Evolutionary conservation across 2,329 filamentous ascomycete species (phyloP).

Genomic region (Pezicula radicicola): DNA sequence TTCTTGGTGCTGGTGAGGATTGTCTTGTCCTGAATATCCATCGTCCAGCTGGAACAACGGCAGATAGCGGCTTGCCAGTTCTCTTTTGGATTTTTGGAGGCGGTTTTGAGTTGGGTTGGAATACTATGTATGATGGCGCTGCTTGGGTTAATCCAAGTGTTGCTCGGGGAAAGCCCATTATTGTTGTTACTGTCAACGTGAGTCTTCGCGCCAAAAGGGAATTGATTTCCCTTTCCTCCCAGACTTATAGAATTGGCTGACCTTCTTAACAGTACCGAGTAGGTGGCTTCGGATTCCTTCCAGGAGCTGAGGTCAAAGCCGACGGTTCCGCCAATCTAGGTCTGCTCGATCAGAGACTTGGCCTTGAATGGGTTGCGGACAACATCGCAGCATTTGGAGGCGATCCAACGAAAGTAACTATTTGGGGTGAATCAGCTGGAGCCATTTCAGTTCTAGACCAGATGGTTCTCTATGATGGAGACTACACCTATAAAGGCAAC

Average conservation of each 20-base stretch:
- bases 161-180: conserved; percentile 55
- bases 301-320: conserved; percentile 62
- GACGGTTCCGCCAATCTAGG: conserved; percentile 71
- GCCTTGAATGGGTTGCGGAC: conserved; percentile 72
- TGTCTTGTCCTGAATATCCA: conserved; percentile 61
- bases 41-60: conserved; percentile 52
- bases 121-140: conserved; percentile 44
- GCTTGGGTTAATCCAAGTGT: conserved; percentile 44
- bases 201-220: no score
- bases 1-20: conserved; percentile 57
- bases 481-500: conserved; percentile 72
- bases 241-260: no score
- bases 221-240: no score
- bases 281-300: conserved; percentile 71
- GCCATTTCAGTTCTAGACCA: conserved; percentile 74
- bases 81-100: conserved; percentile 72
- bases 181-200: conserved; percentile 71
- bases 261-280: conserved; percentile 53
- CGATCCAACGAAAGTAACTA: conserved; percentile 73
- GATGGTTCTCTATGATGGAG: conserved; percentile 69
- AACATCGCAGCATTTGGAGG: conserved; percentile 78
- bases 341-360: conserved; percentile 69
- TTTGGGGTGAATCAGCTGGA: conserved; percentile 71
- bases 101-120: conserved; percentile 55
- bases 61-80: conserved; percentile 58